Evolutionary conservation across 345 rosid genomes (phyloP).

Genomic region (Eutrema heterophyllum): DNA sequence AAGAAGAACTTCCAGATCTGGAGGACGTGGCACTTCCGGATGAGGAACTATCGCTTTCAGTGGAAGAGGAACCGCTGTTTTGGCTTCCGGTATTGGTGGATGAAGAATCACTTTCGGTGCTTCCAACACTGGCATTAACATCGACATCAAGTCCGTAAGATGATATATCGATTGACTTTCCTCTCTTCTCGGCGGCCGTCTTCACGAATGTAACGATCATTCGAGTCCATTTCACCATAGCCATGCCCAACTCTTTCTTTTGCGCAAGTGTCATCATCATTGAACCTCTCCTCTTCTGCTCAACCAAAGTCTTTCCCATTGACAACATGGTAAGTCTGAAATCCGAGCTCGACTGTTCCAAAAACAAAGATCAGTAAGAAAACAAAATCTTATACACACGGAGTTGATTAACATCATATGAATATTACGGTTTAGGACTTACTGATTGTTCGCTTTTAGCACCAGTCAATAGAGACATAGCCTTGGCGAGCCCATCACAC

Average conservation of each 20-base stretch:
- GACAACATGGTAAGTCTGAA: neutral
- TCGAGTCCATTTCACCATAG: constrained; percentile 20
- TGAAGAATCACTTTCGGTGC: neutral
- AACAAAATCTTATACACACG: neutral
- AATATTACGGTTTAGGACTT: neutral
- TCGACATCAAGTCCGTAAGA: constrained; percentile 25
- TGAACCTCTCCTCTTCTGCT: constrained; percentile 19
- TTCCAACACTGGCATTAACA: neutral
- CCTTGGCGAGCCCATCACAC: neutral
- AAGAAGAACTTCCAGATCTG: too few relatives aligned
- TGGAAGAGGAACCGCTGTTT: neutral
- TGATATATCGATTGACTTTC: constrained; percentile 5
- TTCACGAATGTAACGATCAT: neutral
- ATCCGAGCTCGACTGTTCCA: neutral
- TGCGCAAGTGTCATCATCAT: neutral
- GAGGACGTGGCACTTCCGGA: neutral
- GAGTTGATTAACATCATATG: neutral
- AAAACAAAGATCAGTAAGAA: neutral
- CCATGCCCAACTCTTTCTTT: neutral
- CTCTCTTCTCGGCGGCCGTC: neutral
- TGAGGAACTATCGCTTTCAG: neutral
- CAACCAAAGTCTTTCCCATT: constrained; percentile 22
- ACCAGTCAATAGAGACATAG: neutral
- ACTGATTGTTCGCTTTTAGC: neutral
- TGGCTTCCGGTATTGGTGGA: neutral